Evolutionary conservation across 1,139 yeast species (phyloP), one percentile per base, ranked within the genome.

Genomic region (Candida tropicalis): DNA sequence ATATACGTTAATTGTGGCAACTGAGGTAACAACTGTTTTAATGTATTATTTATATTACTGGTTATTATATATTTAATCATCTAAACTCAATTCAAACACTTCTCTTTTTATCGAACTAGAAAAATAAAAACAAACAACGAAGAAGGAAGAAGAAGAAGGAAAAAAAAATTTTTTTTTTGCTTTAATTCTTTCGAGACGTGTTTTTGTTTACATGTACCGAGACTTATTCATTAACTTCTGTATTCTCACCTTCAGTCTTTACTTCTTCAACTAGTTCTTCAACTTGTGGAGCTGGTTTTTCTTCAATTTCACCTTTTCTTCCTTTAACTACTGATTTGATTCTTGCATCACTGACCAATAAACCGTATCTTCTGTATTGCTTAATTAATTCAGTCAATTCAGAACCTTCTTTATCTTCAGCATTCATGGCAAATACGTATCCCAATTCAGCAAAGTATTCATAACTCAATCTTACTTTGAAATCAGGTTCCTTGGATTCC

Each of bases 361-460:
- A 78, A 31, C 91, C 91, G 52, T 62, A 81, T 53, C 79, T 73
- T 71, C 91, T 82, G 62, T 77, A 78, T 46, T 71, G 72, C 57
- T 76, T 79, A 53, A 77, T 73, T 40, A 66, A 63, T 26, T 67
- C 74, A 33, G 63, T 60, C 41, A 72, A 53, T 41, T 68, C 68
- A 12, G 57, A 53, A 15, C 59, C 63, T 39, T 65, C 69, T 53
- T 63, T 60, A 43, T 56, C 60, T 15, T 55, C 58, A 41, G 69
- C 63, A 50, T 58, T 59, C 53, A 60, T 53, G 57, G 79, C 70
- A 61, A 77, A 71, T 49, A 65, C 63, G 52, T 65, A 65, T 44
- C 83, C 77, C 59, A 77, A 66, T 50, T 74, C 72, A 35, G 76
- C 71, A 52, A 77, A 74, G 58, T 77, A 82, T 44, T 74, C 79